Conservation (phyloP, 2,329 filamentous ascomycete genomes). For the Colletotrichum sp. region DNA sequence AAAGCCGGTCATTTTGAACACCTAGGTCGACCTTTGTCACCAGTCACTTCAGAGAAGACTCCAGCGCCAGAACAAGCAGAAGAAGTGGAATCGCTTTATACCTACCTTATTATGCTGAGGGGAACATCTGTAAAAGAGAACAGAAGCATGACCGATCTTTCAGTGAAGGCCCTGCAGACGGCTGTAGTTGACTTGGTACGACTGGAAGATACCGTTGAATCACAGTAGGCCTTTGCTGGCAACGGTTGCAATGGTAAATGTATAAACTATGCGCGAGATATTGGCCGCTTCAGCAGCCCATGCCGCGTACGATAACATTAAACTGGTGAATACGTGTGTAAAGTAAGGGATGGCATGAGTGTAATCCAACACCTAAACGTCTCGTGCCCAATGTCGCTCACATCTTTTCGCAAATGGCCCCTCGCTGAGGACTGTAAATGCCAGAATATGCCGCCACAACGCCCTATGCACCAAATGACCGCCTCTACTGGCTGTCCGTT, state of each 20-base stretch:
- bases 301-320: slow-evolving; percentile 2
- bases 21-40: not conserved
- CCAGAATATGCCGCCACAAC: slow-evolving; percentile 5
- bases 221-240: not conserved
- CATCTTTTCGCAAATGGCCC: not conserved
- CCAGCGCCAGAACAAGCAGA: not conserved
- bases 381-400: not conserved
- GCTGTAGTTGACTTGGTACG: not conserved
- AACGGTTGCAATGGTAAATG: not conserved
- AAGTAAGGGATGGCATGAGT: not conserved
- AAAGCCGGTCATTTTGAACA: not conserved
- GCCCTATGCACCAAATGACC: not conserved
- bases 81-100: not conserved
- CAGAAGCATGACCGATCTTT: not conserved
- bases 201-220: not conserved
- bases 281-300: not conserved
- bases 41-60: not conserved
- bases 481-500: not conserved
- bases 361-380: not conserved
- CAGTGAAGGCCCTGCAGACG: not conserved
- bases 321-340: slow-evolving; percentile 3
- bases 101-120: not conserved
- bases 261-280: not conserved
- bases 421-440: slow-evolving; percentile 1
- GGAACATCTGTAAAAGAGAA: not conserved